Evolutionary conservation across 2,329 filamentous ascomycete genomes (phyloP), one percentile per base, ranked within the genome.

Genomic region (Neopestalotiopsis rosae): DNA sequence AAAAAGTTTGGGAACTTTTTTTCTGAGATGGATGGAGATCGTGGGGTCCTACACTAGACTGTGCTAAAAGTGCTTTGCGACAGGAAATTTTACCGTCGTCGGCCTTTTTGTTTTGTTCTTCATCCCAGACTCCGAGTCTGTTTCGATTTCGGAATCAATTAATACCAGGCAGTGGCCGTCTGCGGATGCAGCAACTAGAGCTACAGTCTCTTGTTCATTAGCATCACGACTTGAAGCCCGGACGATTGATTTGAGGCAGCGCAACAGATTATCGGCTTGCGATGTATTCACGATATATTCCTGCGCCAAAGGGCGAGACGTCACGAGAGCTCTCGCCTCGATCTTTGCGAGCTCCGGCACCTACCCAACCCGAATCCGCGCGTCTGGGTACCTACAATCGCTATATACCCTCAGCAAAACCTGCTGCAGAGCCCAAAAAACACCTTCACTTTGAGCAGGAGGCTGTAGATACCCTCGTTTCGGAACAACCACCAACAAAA

Each of bases 271-370:
- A 38, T 10, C 30, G 9, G 30, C 30, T 52, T 17, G 67, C 20
- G 56, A 79, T 78, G 77, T 84, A 85, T 72, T 78, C 83, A 61
- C 78, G 84, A 71, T 85, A 85, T 69, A 75, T 85, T 17, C 83
- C 76, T 20, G 73, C 66, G 66, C 32, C 66, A 9, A 61, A 67
- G 20, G 58, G 38, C 24, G 30, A 59, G 12, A 14, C 52, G 4
- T 14, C 32, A 3, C 9, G 32, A 5, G 52, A n/a, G 57, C 14
- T 56, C 20, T 12, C 52, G 45, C 40, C 62, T 24, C 20, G 12
- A 14, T n/a, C 62, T 32, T 14, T 5, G 20, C n/a, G 12, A 20
- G 13, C 24, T 56, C 28, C 65, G 3, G 30, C 13, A n/a, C 24
- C 30, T 10, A 65, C 68, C 17, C 57, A 59, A 12, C 28, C 14